phyloP scores from a whole-genome alignment of 169 alveolate species.

The Cryptosporidium andersoni region DNA sequence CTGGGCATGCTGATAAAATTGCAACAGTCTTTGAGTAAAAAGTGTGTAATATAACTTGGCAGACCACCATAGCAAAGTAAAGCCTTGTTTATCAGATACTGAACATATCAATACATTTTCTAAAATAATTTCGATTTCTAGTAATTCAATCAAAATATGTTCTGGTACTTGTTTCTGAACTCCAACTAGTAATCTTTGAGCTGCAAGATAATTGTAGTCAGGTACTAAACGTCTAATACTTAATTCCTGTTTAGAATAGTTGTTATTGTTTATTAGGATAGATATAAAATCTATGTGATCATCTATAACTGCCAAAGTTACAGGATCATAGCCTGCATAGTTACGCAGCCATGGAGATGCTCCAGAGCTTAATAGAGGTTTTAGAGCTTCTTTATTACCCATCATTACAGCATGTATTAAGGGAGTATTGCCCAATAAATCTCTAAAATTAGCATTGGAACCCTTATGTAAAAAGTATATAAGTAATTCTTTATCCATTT shows the following conservation, averaged over 20 bases:
- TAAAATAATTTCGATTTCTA: slow-evolving; percentile 49
- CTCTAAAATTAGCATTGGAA: slow-evolving; percentile 63
- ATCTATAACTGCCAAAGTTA: slow-evolving; percentile 58
- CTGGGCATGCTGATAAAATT: slow-evolving; percentile 37
- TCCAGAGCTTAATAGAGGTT: slow-evolving; percentile 7
- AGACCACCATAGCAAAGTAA: slow-evolving; percentile 68
- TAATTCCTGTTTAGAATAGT: slow-evolving; percentile 22
- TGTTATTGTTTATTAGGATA: slow-evolving; percentile 26
- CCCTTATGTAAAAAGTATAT: slow-evolving; percentile 43
- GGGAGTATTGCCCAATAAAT: slow-evolving; percentile 59
- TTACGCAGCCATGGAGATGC: slow-evolving; percentile 65
- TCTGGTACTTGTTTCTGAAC: slow-evolving; percentile 24
- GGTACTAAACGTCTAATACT: slow-evolving; percentile 35
- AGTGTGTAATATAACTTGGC: slow-evolving; percentile 34
- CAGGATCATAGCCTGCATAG: slow-evolving; percentile 61
- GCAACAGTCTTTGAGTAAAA: slow-evolving; percentile 45
- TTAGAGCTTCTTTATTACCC: slow-evolving; percentile 49
- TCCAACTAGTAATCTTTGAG: slow-evolving; percentile 54
- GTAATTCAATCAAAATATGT: slow-evolving; percentile 32
- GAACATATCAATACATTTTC: slow-evolving; percentile 46
- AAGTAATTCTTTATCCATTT: slow-evolving; percentile 27
- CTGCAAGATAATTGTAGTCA: slow-evolving; percentile 60
- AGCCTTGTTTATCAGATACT: slow-evolving; percentile 44
- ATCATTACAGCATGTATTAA: slow-evolving; percentile 62
- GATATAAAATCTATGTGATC: slow-evolving; percentile 30